A percentile compares a stretch with the other conserved stretches of the same genome.
Evolutionary conservation across 139 green algal genomes (phyloP).

Genomic region (Chlamydomonas sphaeroides): DNA sequence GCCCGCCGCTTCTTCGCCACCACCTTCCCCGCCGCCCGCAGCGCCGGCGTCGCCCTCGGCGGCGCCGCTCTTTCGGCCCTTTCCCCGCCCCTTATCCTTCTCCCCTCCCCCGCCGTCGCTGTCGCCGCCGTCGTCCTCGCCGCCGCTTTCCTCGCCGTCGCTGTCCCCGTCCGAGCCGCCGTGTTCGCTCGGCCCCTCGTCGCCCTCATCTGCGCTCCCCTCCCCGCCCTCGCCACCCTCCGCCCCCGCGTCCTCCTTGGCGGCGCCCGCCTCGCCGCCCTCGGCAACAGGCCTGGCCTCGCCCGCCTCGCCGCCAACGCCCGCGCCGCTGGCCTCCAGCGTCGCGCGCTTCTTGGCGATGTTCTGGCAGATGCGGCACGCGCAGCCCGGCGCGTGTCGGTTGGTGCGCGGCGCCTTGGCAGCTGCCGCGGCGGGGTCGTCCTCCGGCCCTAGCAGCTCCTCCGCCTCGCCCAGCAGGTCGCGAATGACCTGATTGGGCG

Average conservation of each 20-base stretch:
- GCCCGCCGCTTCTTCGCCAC: not conserved
- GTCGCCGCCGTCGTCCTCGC: not conserved
- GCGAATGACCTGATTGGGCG: not conserved
- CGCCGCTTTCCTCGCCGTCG: not conserved
- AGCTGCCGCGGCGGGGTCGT: not conserved
- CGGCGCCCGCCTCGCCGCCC: not conserved
- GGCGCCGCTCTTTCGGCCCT: not conserved
- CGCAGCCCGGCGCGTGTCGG: slow-evolving; percentile 18
- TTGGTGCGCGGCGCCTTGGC: not conserved
- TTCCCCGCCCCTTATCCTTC: too few species aligned
- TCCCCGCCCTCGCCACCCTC: not conserved
- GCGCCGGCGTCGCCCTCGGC: not conserved
- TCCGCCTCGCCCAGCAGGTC: slow-evolving; percentile 25
- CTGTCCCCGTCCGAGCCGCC: not conserved
- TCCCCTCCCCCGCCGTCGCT: not conserved
- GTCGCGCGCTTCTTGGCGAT: not conserved
- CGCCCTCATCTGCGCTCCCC: not conserved
- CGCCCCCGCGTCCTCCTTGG: not conserved
- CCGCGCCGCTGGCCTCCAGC: not conserved
- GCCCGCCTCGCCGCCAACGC: not conserved
- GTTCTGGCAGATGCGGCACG: slow-evolving; percentile 35
- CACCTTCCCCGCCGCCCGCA: not conserved
- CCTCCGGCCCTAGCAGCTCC: slow-evolving; percentile 12
- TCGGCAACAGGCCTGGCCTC: not conserved
- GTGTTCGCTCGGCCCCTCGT: not conserved